Base-by-base conservation (phyloP, 768 basidiomycete species). In the Leccinum variicolor region DNA sequence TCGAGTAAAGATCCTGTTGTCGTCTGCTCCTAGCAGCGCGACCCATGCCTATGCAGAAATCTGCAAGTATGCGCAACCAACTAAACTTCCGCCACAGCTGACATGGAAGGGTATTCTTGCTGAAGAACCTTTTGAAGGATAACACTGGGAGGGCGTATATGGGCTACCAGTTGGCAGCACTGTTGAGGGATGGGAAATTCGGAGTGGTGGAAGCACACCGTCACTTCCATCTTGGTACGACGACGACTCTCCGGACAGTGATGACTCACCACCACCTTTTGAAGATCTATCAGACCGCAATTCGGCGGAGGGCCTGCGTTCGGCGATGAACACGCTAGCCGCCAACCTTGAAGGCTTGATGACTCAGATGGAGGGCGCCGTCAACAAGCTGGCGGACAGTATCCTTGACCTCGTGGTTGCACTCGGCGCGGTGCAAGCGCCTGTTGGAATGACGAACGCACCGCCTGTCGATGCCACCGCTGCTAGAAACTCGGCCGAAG, bases 81-180 rank as follows among this genome's bases (percentile, higher is more conserved):
- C 58, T 0, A 49, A 64, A 47, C 56, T 61, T 7, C 76, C 67
- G 6, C 69, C 75, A 3, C 64, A 76, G 1, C 71, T 91, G 7
- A 90, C 87, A 3, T 94, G 92, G 92, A 76, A 79, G 58, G 79
- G 84, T n/a, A 92, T 94, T 52, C 78, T 93, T 15, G 81, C 81
- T 1, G 90, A 91, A 64, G 91, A 92, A 55, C 89, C 90, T 4
- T 89, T 90, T 59, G 88, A 92, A 70, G 92, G 89, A 15, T 84
- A 92, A 59, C 91, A 92, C 64, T 92, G 90, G 90, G 82, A 89
- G 65, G 88, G 88, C 1, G 81, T 82, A n/a, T 83, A 82, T 60
- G 85, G 78, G 8, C 68, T 78, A 25, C 80, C 81, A 26, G 69
- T 76, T n/a, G 81, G 84, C 28, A 75, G 73, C 55, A 77, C 76